phyloP scores from a whole-genome alignment of 208 protist genomes.

The Trypanosoma caninum region DNA sequence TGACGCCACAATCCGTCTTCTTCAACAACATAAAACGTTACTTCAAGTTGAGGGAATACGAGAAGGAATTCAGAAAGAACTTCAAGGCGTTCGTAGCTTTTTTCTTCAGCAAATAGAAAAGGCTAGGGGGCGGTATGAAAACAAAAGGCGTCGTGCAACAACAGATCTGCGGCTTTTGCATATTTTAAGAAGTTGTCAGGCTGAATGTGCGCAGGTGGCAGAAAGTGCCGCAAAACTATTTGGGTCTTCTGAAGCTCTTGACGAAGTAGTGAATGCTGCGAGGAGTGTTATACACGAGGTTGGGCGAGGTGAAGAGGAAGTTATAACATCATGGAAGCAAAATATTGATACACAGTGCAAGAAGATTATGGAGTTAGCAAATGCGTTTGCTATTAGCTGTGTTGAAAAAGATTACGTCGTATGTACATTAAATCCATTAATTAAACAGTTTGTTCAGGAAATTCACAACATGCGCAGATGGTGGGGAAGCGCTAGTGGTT shows the following conservation, averaged over 20 bases:
- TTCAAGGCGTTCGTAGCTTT: conserved; percentile 41
- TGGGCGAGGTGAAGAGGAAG: conserved; percentile 18
- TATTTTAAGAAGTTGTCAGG: conserved; percentile 52
- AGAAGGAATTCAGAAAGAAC: conserved; percentile 43
- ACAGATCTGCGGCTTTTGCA: conserved; percentile 68
- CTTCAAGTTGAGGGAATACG: conserved; percentile 57
- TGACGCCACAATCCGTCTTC: conserved; percentile 27
- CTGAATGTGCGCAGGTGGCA: conserved; percentile 53
- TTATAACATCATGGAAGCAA: conserved; percentile 27
- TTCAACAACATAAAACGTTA: conserved; percentile 51
- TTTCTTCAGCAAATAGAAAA: conserved; percentile 60
- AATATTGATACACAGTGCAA: conserved; percentile 35
- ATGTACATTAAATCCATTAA: conserved; percentile 48
- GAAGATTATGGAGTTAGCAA: conserved; percentile 36
- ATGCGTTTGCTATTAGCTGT: conserved; percentile 38
- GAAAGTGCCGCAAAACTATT: conserved; percentile 59
- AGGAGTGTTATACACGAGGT: conserved; percentile 30
- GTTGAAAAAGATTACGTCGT: conserved; percentile 38
- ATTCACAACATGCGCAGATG: conserved; percentile 62
- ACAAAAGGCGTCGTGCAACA: conserved; percentile 51
- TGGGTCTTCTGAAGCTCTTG: conserved; percentile 32
- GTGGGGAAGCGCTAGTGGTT: conserved; percentile 11
- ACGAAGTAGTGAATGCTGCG: conserved; percentile 35
- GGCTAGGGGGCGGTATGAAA: conserved; percentile 52
- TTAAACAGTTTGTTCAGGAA: conserved; percentile 70